A percentile compares a stretch with the other conserved stretches of the same genome.
These are phyloP conservation scores for Candida succiphila DNA, from an alignment of 805 yeast genomes.

Conservation along the genomic window DNA sequence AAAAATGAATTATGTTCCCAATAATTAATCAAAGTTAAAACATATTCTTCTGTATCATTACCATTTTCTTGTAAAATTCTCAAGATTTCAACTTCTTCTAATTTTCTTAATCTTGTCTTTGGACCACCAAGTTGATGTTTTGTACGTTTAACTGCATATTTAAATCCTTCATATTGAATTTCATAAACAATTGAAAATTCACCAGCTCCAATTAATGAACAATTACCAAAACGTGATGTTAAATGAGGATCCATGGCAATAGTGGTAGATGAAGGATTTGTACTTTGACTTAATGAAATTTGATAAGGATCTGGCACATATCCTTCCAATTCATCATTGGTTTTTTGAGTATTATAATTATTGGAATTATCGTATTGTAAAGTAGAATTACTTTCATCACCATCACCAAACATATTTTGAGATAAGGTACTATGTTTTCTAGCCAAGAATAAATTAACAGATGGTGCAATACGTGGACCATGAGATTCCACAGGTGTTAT, in stretches of 20 bases:
- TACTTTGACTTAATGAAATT: too few relatives aligned
- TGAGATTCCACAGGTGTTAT: slow-evolving; percentile 18
- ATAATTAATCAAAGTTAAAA: slow-evolving; percentile 69
- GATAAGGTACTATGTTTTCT: background rate
- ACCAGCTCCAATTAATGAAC: slow-evolving; percentile 69
- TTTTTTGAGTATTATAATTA: too few relatives aligned
- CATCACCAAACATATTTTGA: slow-evolving; percentile 3
- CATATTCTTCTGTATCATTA: slow-evolving; percentile 28
- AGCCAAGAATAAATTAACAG: background rate
- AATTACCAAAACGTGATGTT: slow-evolving; percentile 48
- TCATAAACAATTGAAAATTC: slow-evolving; percentile 86
- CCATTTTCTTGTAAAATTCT: slow-evolving; percentile 29
- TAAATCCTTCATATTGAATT: slow-evolving; percentile 55
- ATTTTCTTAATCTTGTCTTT: slow-evolving; percentile 48
- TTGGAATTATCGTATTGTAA: too few relatives aligned
- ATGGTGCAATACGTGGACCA: slow-evolving; percentile 4
- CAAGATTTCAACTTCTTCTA: slow-evolving; percentile 72
- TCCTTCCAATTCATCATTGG: too few relatives aligned
- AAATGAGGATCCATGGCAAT: slow-evolving; percentile 31
- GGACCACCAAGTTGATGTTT: slow-evolving; percentile 53
- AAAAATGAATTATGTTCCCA: slow-evolving; percentile 74
- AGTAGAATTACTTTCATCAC: slow-evolving; percentile 5
- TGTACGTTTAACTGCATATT: slow-evolving; percentile 83
- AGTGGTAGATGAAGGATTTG: background rate
- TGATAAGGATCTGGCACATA: too few relatives aligned